Base-by-base conservation (phyloP, 2,329 filamentous ascomycete genomes). In the Microdochium trichocladiopsis region DNA sequence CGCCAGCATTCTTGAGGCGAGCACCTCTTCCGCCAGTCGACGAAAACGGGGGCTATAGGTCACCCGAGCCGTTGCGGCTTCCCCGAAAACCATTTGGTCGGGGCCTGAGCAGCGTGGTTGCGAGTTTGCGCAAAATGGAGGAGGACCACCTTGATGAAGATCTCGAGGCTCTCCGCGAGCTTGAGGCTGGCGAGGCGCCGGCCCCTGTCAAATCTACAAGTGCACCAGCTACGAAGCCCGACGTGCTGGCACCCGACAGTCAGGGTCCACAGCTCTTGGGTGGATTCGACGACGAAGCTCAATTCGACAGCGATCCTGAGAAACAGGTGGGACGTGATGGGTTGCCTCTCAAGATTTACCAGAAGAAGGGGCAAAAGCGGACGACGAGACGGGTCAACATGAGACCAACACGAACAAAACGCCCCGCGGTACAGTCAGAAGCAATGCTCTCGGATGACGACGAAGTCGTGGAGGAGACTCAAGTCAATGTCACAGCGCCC, bases 301-400 rank as follows among this genome's bases (percentile, higher is more conserved):
- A 74, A 54, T 79, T 81, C 60, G 83, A 86, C 63, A 79, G 78
- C 55, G 71, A 70, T 3, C 77, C 80, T n/a, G 77, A 79, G 36
- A 69, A 73, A 0, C 63, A 65, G 3, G 52, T 77, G 12, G 80
- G 73, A 50, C 73, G 72, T n/a, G 71, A 82, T 59, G 83, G 83
- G 2, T 74, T 79, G 56, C 83, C 83, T 2, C 65, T 83, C 36
- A 80, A 77, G 51, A 69, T 81, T 1, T 93, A 80, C 74, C 93
- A 92, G 76, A 94, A 94, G 78, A 89, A 88, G 72, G 88, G 88
- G 0, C 80, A 88, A 65, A 94, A 94, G 73, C 77, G 89, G 55
- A 90, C 88, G 52, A 93, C 89, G 2, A 76, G 84, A 56, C 74
- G 77, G 48, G 76, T 80, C 52, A 90, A 84, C 54, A 88, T 87